Evolutionary conservation across 257 asterid species (phyloP), one percentile per base, ranked within the genome.

Genomic region (Salvia rosmarinus): DNA sequence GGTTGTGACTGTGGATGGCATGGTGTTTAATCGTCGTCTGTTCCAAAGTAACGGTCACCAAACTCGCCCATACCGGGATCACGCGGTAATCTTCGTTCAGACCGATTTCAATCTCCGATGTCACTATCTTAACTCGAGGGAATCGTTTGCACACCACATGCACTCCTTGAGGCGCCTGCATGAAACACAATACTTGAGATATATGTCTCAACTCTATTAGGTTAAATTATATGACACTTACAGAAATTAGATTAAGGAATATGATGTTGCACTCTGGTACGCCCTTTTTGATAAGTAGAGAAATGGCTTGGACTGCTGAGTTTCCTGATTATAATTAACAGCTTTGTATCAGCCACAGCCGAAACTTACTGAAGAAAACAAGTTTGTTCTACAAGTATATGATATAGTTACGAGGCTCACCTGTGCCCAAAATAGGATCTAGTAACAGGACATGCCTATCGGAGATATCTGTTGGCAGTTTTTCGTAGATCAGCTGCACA

Each of bases 381-480:
- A 37, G 8, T 13, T 28, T 3, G 4, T 28, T 28, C 3, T 3
- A 37, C 42, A 37, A 37, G 9, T 37, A 37, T 9, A 37, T 19
- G 44, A 23, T 4, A 44, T 16, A 14, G 5, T 66, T 20, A 39
- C 0, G 54, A 78, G 76, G 85, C 89, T 65, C 64, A 95, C 99
- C 99, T 85, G 99, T 95, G 78, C 99, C 99, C 4, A 95, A 83
- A 73, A 95, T 91, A 1, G 99, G 99, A 82, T 95, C 99, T 78
- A 95, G 81, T 81, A 95, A 83, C 77, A 95, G 80, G 47, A 95
- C 98, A 62, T 95, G 99, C 75, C 99, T 88, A 37, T 95, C 96
- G 17, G 94, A 89, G 67, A 95, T 95, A 81, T 95, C 99, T 8
- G 71, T 75, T 61, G 99, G 99, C 67, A 95, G 86, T 77, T 95